phyloP scores from a whole-genome alignment of 805 yeast species.

The Komagataella mondaviorum region DNA sequence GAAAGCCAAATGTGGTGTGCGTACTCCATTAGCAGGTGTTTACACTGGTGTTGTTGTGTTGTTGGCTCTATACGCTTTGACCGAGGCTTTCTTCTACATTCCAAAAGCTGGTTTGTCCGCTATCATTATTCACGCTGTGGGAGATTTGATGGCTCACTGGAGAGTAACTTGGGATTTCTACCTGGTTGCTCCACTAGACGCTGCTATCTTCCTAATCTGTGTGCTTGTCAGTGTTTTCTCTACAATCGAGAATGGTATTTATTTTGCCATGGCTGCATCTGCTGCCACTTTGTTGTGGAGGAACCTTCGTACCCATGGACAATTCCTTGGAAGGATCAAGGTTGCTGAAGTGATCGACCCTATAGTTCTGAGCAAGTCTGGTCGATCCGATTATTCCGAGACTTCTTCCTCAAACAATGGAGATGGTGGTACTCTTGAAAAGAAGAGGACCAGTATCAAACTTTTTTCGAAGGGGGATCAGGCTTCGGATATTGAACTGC shows the following conservation, averaged over 20 bases:
- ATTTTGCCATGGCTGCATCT: slow-evolving; percentile 81
- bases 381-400: slow-evolving; percentile 7
- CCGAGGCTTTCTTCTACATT: slow-evolving; percentile 74
- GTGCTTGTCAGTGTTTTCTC: slow-evolving; percentile 66
- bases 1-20: slow-evolving; percentile 89
- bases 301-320: slow-evolving; percentile 69
- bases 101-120: slow-evolving; percentile 85
- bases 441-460: neutral
- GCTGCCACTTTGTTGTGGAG: slow-evolving; percentile 61
- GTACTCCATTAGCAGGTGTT: slow-evolving; percentile 87
- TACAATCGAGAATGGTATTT: slow-evolving; percentile 78
- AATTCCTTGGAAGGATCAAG: slow-evolving; percentile 67
- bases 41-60: slow-evolving; percentile 84
- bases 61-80: slow-evolving; percentile 73
- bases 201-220: slow-evolving; percentile 57
- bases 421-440: slow-evolving; percentile 3
- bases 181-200: slow-evolving; percentile 63
- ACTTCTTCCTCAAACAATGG: neutral
- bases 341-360: slow-evolving; percentile 66
- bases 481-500: neutral
- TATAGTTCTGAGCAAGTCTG: slow-evolving; percentile 12
- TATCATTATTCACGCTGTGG: slow-evolving; percentile 85
- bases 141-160: slow-evolving; percentile 67
- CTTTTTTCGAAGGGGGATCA: neutral
- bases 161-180: slow-evolving; percentile 56